Evolutionary conservation across 2,329 filamentous ascomycete genomes (phyloP), one percentile per base, ranked within the genome.

Genomic region (Curvularia sp.): DNA sequence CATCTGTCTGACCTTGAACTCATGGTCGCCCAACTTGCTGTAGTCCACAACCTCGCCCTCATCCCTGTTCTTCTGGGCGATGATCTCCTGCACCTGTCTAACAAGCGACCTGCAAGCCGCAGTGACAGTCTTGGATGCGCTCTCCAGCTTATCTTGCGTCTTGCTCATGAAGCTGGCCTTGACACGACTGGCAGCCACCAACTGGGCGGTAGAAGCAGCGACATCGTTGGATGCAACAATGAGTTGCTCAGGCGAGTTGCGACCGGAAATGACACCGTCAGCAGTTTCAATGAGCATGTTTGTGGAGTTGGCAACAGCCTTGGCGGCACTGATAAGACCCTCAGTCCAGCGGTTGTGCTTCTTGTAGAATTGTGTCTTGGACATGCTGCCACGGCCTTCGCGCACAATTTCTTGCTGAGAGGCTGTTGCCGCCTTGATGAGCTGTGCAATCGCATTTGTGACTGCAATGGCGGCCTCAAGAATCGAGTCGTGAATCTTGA

Each of bases 311-410:
- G 95, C 95, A 18, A 99, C 95, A 0, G 95, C 95, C 81, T 99
- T 99, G 64, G 95, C 94, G 0, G 95, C 95, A 38, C 92, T 97
- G 75, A 99, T 97, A 60, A 99, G 87, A 48, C 95, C 95, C 75
- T 99, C 95, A 0, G 95, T 99, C 95, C 95, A 99, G 52, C 95
- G 88, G 81, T 98, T 99, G 85, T 99, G 97, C 84, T 98, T 98
- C 86, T 98, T 98, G 88, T 99, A 99, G 79, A 99, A 99, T 24
- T 93, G 93, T 1, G 93, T 96, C 57, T 89, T 87, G 44, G 92
- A 96, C 51, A 91, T 92, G 26, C 89, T 90, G 35, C 95, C 95
- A 20, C 91, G 89, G 7, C 95, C 95, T 63, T 96, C 92, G 65
- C 93, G 89, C 43, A 99, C 95, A 73, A 99, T 99, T 80, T 99